Evolutionary conservation across 208 protist species (phyloP).

Genomic region (Wallacemonas sp.): DNA sequence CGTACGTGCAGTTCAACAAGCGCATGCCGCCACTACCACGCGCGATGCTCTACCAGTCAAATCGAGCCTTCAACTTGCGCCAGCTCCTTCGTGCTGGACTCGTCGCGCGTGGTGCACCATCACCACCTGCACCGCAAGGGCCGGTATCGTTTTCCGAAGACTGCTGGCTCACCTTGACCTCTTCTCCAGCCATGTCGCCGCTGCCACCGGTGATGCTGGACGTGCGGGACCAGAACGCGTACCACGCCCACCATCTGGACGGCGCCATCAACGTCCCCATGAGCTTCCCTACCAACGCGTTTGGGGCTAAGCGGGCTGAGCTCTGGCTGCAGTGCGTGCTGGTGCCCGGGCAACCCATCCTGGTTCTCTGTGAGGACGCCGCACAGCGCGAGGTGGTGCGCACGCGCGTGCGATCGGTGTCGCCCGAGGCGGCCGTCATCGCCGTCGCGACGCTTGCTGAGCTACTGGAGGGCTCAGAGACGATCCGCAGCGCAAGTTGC

Average conservation of each 20-base stretch:
- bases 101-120: neutral
- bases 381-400: slow-evolving; percentile 21
- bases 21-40: slow-evolving; percentile 60
- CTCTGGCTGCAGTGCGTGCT: slow-evolving; percentile 81
- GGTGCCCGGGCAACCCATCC: slow-evolving; percentile 49
- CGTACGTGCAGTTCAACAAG: slow-evolving; percentile 34
- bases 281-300: slow-evolving; percentile 65
- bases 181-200: neutral
- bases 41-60: slow-evolving; percentile 42
- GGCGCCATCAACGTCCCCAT: slow-evolving; percentile 69
- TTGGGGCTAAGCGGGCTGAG: slow-evolving; percentile 72
- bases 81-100: slow-evolving; percentile 19
- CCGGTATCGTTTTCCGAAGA: neutral
- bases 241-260: slow-evolving; percentile 51
- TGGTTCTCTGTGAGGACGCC: slow-evolving; percentile 36
- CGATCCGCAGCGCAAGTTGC: neutral
- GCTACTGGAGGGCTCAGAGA: neutral
- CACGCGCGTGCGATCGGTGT: slow-evolving; percentile 32
- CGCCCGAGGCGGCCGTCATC: slow-evolving; percentile 22
- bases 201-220: slow-evolving; percentile 48
- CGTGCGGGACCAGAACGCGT: slow-evolving; percentile 40
- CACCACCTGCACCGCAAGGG: neutral
- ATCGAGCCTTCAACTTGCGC: slow-evolving; percentile 41
- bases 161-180: neutral
- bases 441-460: slow-evolving; percentile 40